Base-by-base conservation (phyloP, 2,329 filamentous ascomycete genomes). In the Biscogniauxia mediterranea region DNA sequence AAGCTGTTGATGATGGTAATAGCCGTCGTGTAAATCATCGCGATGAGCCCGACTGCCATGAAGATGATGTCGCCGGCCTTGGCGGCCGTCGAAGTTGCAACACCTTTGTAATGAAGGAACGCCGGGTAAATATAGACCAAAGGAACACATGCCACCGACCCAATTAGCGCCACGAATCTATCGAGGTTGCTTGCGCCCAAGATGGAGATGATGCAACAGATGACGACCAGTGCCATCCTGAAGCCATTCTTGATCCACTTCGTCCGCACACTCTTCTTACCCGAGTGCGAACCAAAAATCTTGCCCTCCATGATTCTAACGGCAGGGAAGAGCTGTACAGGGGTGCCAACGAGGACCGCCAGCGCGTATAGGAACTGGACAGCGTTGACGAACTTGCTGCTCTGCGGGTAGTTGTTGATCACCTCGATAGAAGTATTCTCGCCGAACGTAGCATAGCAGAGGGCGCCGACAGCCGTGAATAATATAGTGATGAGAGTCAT, bases 231-330 rank as follows among this genome's bases (percentile, higher is more conserved):
- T 0, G 72, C 68, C 0, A 85, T 81, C 21, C 89, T 80, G 67
- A 92, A 85, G 1, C 75, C 81, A 67, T 92, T 92, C 81, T 92
- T 92, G 76, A 87, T 87, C 89, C 89, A 92, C 73, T 92, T 92
- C 64, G 87, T 89, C 46, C 80, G 76, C 38, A 78, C 73, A 63
- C 83, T 84, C 68, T 83, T 85, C 77, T 89, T 91, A 38, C 89
- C 89, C 0, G 88, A 89, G 60, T 82, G 81, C 62, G 83, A 80
- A n/a, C 86, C 87, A 61, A 92, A 91, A 17, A 91, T 71, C 52
- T 80, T 83, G 20, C 83, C 85, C 75, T 92, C 89, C 57, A 91
- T 79, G 70, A 91, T 92, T 66, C 89, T 84, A 56, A 90, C 79
- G 7, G 89, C 88, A 0, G 89, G 89, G 77, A 91, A 92, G 53